Conservation (phyloP, 352 stramenopile species). For the Salisapilia sapeloensis region DNA sequence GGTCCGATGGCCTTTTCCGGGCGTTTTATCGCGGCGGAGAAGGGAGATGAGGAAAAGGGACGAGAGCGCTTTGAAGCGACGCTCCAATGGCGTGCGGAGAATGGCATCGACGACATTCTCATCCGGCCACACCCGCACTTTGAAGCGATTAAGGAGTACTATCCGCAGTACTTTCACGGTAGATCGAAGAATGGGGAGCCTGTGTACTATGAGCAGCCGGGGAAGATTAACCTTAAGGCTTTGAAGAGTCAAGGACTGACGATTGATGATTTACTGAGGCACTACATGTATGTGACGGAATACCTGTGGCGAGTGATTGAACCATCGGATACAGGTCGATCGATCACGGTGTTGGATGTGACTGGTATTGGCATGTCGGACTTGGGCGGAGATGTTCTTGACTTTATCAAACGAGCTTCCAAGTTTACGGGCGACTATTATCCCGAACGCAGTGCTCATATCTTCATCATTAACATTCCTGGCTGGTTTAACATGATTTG, state of each 20-base stretch:
- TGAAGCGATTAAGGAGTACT: constrained; percentile 83
- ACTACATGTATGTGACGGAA: constrained; percentile 89
- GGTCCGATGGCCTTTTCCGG: constrained; percentile 56
- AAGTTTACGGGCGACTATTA: constrained; percentile 86
- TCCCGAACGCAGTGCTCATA: constrained; percentile 86
- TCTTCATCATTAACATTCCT: constrained; percentile 92
- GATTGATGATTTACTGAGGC: constrained; percentile 73
- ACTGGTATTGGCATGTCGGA: constrained; percentile 80
- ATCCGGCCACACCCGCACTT: constrained; percentile 65
- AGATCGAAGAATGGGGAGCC: constrained; percentile 52
- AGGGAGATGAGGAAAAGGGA: constrained; percentile 68
- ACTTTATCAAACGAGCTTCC: constrained; percentile 79
- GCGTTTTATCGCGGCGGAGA: constrained; percentile 71
- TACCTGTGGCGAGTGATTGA: constrained; percentile 80
- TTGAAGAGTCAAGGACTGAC: constrained; percentile 76
- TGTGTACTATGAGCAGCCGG: constrained; percentile 75
- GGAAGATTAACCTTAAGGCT: constrained; percentile 73
- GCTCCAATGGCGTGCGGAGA: constrained; percentile 73
- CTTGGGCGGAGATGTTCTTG: constrained; percentile 69
- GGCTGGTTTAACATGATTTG: constrained; percentile 91
- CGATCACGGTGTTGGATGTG: constrained; percentile 73
- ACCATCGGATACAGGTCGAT: constrained; percentile 44
- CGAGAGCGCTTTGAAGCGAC: constrained; percentile 55
- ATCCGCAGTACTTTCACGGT: constrained; percentile 83
- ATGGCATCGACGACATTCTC: constrained; percentile 79